Evolutionary conservation across 2,329 filamentous ascomycete species (phyloP), one percentile per base, ranked within the genome.

Genomic region (Phaeomoniella chlamydospora): DNA sequence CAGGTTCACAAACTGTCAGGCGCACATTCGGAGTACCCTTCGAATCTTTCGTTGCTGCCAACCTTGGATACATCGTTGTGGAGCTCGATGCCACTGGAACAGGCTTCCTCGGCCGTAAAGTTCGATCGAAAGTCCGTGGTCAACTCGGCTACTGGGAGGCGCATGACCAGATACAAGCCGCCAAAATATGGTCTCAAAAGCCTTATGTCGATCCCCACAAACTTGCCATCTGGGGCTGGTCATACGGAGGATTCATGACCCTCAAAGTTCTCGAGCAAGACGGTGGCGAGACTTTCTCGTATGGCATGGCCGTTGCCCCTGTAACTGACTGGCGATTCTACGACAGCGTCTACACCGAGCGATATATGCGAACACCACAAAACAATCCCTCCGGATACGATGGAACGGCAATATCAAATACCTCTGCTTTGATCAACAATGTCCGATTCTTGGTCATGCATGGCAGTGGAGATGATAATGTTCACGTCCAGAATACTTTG

Each of bases 321-420:
- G 90, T 98, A n/a, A 96, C 88, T 0, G 87, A 98, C 58, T 98
- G 90, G 90, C 72, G 81, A 39, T 94, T 81, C 59, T 98, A 98
- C 60, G 83, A 94, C 60, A 83, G 77, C 40, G 78, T 94, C 49
- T 94, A 94, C 63, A 92, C 87, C 0, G 87, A 94, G 60, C 77
- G 90, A 22, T 98, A 96, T 61, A 98, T 98, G 92, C 80, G 87
- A 52, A 94, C 79, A 1, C 90, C 90, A 2, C 77, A 92, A 53
- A 68, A 81, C 51, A 98, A 98, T 53, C 58, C 62, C 0, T 61
- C 53, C 0, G 90, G 90, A 10, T 98, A 96, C 61, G 67, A 76
- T 30, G 75, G 72, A 43, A 74, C 82, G 4, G 74, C 74, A 36
- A 76, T 98, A 50, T 71, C 55, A 40, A 83, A 98, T 51, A 78